A percentile compares a stretch with the other conserved stretches of the same genome.
These are phyloP conservation scores for Lagenaria siceraria DNA, from an alignment of 306 rosid genomes.

Conservation along the genomic window DNA sequence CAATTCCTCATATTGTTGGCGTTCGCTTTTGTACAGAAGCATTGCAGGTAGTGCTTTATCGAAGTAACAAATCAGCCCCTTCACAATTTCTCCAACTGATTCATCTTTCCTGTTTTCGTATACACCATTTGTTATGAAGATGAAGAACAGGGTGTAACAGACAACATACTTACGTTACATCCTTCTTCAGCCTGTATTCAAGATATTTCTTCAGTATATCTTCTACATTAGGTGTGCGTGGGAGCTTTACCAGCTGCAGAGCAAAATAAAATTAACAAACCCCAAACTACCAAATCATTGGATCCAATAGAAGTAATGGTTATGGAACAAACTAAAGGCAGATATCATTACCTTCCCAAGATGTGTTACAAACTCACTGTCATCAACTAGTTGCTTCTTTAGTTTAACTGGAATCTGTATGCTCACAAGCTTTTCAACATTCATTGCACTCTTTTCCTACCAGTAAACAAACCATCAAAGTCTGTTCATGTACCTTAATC, in stretches of 20 bases:
- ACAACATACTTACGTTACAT: conserved; percentile 50
- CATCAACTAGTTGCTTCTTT: conserved; percentile 80
- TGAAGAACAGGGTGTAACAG: not conserved
- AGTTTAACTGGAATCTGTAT: conserved; percentile 54
- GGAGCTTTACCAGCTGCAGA: conserved; percentile 88
- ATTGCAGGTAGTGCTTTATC: conserved; percentile 70
- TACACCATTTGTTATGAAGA: not conserved
- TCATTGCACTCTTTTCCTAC: conserved; percentile 27
- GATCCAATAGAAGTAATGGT: not conserved
- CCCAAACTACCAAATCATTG: conserved; percentile 5
- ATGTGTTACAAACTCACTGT: conserved; percentile 62
- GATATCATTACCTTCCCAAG: conserved; percentile 62
- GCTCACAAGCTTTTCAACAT: conserved; percentile 42
- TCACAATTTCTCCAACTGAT: conserved; percentile 50
- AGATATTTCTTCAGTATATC: conserved; percentile 59
- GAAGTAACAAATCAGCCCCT: conserved; percentile 61
- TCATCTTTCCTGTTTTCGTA: conserved; percentile 33
- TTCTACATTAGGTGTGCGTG: conserved; percentile 68
- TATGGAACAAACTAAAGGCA: not conserved
- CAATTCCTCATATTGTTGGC: conserved; percentile 54
- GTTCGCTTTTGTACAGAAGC: conserved; percentile 75
- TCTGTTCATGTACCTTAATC: no score
- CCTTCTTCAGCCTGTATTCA: conserved; percentile 50
- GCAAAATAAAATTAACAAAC: not conserved
- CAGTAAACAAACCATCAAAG: not conserved